Evolutionary conservation across 495 filamentous ascomycete genomes (phyloP).

Genomic region (Daldinia decipiens): DNA sequence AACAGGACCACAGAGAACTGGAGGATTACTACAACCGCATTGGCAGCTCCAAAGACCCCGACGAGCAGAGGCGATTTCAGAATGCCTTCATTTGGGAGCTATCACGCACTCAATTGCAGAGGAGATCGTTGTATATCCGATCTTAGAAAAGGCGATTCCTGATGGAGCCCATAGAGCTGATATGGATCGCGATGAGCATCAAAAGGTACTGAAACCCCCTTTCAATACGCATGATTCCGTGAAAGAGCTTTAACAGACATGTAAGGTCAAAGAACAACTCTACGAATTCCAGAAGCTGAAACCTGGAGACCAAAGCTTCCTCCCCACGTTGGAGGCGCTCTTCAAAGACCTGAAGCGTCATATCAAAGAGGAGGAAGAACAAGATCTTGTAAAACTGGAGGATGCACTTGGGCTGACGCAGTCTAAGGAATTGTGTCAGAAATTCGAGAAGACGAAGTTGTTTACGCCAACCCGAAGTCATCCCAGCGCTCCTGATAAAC

Average conservation of each 20-base stretch:
- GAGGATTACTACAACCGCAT: slow-evolving; percentile 68
- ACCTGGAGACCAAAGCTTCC: slow-evolving; percentile 59
- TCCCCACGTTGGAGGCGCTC: slow-evolving; percentile 62
- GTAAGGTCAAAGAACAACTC: slow-evolving; percentile 70
- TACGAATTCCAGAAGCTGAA: slow-evolving; percentile 68
- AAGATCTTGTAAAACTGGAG: slow-evolving; percentile 68
- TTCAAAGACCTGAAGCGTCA: slow-evolving; percentile 63
- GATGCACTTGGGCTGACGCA: slow-evolving; percentile 50
- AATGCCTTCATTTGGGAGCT: slow-evolving; percentile 78
- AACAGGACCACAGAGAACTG: slow-evolving; percentile 71
- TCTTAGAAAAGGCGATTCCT: slow-evolving; percentile 66
- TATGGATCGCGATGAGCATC: slow-evolving; percentile 68
- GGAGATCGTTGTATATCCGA: slow-evolving; percentile 75
- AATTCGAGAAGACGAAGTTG: slow-evolving; percentile 68
- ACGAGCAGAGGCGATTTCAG: slow-evolving; percentile 63
- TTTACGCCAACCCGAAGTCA: slow-evolving; percentile 69
- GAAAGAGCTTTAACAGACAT: background rate
- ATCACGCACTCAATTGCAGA: slow-evolving; percentile 72
- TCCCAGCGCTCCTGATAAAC: slow-evolving; percentile 59
- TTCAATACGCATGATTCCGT: background rate
- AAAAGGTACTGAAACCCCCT: slow-evolving; percentile 49
- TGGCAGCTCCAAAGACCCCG: slow-evolving; percentile 55
- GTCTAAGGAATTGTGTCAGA: slow-evolving; percentile 58
- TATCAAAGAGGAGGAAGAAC: slow-evolving; percentile 67
- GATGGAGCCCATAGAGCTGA: slow-evolving; percentile 61